Base-by-base conservation (phyloP, 2,329 filamentous ascomycete species). In the Balansia obtecta region DNA sequence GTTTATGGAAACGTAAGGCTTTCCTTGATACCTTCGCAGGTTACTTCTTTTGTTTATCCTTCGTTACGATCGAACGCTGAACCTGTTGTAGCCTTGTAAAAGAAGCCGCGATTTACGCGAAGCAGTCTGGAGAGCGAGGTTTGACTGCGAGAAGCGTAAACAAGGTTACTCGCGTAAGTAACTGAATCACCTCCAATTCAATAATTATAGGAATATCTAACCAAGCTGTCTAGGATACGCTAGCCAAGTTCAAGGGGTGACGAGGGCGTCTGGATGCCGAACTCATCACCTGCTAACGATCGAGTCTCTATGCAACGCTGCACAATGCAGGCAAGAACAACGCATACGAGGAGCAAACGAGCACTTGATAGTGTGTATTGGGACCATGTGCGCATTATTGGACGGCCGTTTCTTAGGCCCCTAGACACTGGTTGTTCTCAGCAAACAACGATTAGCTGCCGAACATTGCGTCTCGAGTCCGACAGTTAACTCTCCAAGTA, bases 71-170 rank as follows among this genome's bases (percentile, higher is more conserved):
- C 1, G 30, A 38, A 40, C 12, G 34, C 20, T 49, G 16, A 49
- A 39, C 18, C 6, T 49, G 18, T 9, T 10, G 33, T 57, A 90
- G 86, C 42, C 72, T 94, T 48, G 77, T 94, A 65, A 88, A 85
- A 57, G 88, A 93, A 68, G 85, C 88, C 0, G 76, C 79, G 2
- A 91, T 91, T 54, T 79, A 83, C 59, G 81, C 85, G 46, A 88
- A 86, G 61, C 80, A 83, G 63, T 73, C 79, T 12, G 85, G 86
- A 20, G 87, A 93, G 62, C 79, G 80, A 57, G 78, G 78, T 4
- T 73, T 94, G 51, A 85, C 83, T n/a, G 82, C 85, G 2, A 81
- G 82, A 60, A 86, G 83, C 54, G 78, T 95, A 46, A 81, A 82
- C 64, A 90, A 85, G 63, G 86, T 86, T 45, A 86, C 86, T 2